Percentiles rank a stretch among this genome's conserved stretches.
Evolutionary conservation across 768 basidiomycete species (phyloP).

Genomic region (Cystoderma amianthinum): DNA sequence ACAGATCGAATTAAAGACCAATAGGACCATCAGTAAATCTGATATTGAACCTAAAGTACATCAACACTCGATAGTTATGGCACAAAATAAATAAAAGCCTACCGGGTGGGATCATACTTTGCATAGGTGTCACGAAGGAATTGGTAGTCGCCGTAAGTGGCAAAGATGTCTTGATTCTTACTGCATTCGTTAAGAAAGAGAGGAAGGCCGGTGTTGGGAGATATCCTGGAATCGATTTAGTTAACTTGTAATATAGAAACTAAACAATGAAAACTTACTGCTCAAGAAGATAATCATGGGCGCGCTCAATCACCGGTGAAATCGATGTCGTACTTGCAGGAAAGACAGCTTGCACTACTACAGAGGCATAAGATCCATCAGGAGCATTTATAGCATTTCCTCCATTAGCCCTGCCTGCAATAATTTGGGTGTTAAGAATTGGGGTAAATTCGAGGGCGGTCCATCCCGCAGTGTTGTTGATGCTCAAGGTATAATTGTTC

Average conservation of each 20-base stretch:
- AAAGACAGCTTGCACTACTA: constrained; percentile 11
- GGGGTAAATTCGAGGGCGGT: constrained; percentile 20
- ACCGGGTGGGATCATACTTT: constrained; percentile 24
- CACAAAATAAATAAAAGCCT: neutral
- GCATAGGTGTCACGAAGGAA: constrained; percentile 16
- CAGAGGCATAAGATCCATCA: constrained; percentile 13
- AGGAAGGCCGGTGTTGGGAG: constrained; percentile 18
- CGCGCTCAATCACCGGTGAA: constrained; percentile 5
- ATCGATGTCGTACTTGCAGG: neutral
- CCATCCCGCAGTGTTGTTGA: constrained; percentile 7
- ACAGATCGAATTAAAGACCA: neutral
- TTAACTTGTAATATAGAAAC: neutral
- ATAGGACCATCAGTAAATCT: neutral
- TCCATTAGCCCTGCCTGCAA: constrained; percentile 14
- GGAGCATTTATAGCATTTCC: constrained; percentile 22
- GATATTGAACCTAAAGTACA: neutral
- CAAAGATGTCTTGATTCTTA: constrained; percentile 15
- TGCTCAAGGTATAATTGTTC: constrained; percentile 11
- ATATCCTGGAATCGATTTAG: constrained; percentile 15
- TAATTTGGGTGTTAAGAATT: constrained; percentile 16
- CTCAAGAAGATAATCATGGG: constrained; percentile 10
- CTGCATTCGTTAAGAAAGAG: constrained; percentile 20
- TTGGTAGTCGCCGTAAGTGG: constrained; percentile 19
- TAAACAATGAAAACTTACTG: constrained; percentile 4
- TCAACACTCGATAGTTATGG: neutral